Base-by-base conservation (phyloP, 345 rosid species). In the Adansonia digitata region DNA sequence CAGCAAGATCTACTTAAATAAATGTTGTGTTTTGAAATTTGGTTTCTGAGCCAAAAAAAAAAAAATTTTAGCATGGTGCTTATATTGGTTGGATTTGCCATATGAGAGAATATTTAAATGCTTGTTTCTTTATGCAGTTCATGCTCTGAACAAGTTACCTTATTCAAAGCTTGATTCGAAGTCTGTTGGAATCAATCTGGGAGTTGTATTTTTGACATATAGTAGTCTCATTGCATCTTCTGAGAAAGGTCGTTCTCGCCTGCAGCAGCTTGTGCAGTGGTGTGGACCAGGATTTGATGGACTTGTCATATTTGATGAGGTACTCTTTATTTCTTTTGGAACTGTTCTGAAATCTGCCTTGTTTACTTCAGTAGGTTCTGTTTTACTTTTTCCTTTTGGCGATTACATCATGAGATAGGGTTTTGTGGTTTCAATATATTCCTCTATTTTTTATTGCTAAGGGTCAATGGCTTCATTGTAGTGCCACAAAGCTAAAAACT, bases 401-500 rank as follows among this genome's bases (percentile, higher is more conserved):
- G 34, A 62, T 73, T 80, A 22, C 75, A 65, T 72, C 43, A 63
- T 78, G 74, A 40, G 69, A 65, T 65, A 64, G 35, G 78, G 70
- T 53, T 69, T 61, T 34, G 42, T 68, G 72, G 57, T 59, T 78
- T 69, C 79, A 77, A 67, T 73, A 75, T 70, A 22, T 71, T 78
- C 15, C 53, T 72, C 69, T 76, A 76, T 55, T 55, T 83, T 79
- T 77, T 70, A 69, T 77, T 79, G 76, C 74, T 81, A 72, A 81
- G 63, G 81, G n/a, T 46, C 76, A 77, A 65, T 81, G 73, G 77
- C 79, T 90, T 82, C 77, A 69, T 73, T 78, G 76, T 74, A 94
- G 98, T 95, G 99, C 82, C 99, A 95, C 78, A 95, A 95, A 89
- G 99, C 99, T 15, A 95, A 95, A 82, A 95, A 95, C 84, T 87